phyloP scores from a whole-genome alignment of 2,329 filamentous ascomycete species.

The Ophiostoma sp. region DNA sequence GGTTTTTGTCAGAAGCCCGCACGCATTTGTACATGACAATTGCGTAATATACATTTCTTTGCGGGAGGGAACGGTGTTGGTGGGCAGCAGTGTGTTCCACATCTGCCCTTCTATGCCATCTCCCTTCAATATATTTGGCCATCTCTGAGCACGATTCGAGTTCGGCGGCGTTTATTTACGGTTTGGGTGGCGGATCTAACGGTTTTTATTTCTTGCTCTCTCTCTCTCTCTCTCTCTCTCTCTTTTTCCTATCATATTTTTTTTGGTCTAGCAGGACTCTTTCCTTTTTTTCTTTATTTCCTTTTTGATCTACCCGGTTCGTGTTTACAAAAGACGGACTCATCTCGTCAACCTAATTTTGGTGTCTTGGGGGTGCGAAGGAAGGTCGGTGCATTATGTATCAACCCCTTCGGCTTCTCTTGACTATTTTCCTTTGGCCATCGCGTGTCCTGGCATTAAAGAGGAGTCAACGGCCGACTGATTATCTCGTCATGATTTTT shows the following conservation, averaged over 20 bases:
- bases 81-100: not conserved
- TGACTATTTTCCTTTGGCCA: not conserved
- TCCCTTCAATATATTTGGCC: constrained; percentile 6
- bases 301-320: not conserved
- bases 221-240: not conserved
- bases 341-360: constrained; percentile 12
- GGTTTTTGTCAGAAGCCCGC: not conserved
- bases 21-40: constrained; percentile 8
- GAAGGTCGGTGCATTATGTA: not conserved
- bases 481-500: constrained; percentile 6
- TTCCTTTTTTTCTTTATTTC: not conserved
- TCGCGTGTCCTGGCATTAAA: constrained; percentile 11
- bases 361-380: not conserved
- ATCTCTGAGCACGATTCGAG: constrained; percentile 3
- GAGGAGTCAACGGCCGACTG: constrained; percentile 8
- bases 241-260: not conserved
- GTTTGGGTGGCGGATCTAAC: constrained; percentile 20
- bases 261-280: constrained; percentile 4
- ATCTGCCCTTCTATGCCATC: not conserved
- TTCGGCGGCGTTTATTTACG: constrained; percentile 20
- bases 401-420: not conserved
- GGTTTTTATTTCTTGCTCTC: not conserved
- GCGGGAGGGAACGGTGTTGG: not conserved
- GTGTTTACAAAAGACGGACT: not conserved
- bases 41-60: constrained; percentile 7